These are phyloP conservation scores for Erythrophleum fordii DNA, from an alignment of 306 rosid genomes.

Conservation along the genomic window DNA sequence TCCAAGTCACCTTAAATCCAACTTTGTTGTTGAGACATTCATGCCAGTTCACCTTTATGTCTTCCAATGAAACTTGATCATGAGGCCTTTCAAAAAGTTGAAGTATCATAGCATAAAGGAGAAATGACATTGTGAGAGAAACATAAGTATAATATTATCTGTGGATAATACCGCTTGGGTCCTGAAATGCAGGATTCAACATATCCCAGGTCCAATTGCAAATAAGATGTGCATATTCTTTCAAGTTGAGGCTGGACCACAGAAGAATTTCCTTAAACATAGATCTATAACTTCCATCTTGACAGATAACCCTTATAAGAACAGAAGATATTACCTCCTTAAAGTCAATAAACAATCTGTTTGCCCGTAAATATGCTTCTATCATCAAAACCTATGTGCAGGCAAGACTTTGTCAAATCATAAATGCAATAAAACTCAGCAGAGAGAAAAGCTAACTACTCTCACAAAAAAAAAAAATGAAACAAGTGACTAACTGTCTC, in stretches of 20 bases:
- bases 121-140: conserved; percentile 9
- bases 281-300: conserved; percentile 16
- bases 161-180: conserved; percentile 73
- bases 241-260: conserved; percentile 78
- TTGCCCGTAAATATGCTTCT: conserved; percentile 90
- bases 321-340: conserved; percentile 58
- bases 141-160: neutral
- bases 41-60: conserved; percentile 82
- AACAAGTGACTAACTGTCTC: conserved; percentile 66
- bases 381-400: conserved; percentile 77
- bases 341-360: conserved; percentile 87
- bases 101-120: neutral
- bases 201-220: conserved; percentile 70
- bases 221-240: conserved; percentile 84
- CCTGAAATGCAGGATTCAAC: conserved; percentile 91
- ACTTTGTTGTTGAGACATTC: conserved; percentile 71
- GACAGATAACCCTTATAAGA: neutral
- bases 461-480: conserved; percentile 10
- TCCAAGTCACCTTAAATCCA: conserved; percentile 67
- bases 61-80: conserved; percentile 83
- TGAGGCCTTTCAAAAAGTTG: conserved; percentile 65
- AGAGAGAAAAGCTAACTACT: conserved; percentile 5
- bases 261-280: neutral
- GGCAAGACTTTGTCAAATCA: conserved; percentile 26
- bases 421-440: neutral